Conservation (phyloP, 441 rosid genomes). For the Gossypium gossypioides region DNA sequence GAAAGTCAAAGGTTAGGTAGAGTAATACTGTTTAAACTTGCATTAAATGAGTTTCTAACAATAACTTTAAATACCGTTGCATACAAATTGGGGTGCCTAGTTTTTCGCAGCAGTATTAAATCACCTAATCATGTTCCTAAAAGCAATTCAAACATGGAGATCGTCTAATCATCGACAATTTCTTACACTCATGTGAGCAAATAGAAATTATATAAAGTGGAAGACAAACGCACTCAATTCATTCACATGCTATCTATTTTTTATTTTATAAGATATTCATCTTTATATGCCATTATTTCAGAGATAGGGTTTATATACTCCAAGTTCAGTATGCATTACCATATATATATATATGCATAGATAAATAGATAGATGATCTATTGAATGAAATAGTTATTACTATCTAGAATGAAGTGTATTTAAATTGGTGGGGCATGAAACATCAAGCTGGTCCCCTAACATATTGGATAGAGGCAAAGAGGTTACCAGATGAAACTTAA, state of each 20-base stretch:
- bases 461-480: background rate
- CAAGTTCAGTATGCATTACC: background rate
- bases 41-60: no score
- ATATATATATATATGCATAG: background rate
- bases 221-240: background rate
- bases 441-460: slow-evolving; percentile 2
- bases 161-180: background rate
- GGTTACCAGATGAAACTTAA: background rate
- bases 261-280: background rate
- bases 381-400: background rate
- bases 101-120: background rate
- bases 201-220: background rate
- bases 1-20: no score
- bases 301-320: background rate
- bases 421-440: slow-evolving; percentile 6
- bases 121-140: background rate
- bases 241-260: background rate
- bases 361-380: background rate
- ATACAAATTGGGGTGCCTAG: background rate
- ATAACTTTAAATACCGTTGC: no score
- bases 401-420: background rate
- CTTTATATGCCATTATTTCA: background rate
- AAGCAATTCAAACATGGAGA: background rate
- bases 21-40: no score
- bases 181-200: background rate